Evolutionary conservation across 345 rosid species (phyloP).

Genomic region (Populus alba): DNA sequence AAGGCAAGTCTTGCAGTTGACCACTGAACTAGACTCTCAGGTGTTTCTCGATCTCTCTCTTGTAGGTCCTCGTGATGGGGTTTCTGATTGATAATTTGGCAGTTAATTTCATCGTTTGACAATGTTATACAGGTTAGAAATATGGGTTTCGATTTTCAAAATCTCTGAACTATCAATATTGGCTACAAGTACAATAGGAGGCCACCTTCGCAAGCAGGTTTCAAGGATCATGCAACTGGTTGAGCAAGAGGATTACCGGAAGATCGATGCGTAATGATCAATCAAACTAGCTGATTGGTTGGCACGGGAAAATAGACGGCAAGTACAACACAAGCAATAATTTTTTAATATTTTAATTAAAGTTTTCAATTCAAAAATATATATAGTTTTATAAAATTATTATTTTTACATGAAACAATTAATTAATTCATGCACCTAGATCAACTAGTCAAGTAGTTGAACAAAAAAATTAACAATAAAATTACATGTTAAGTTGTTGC

Average conservation of each 20-base stretch:
- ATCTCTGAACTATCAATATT: neutral
- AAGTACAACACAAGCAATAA: no score
- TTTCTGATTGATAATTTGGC: neutral
- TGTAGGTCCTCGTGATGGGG: neutral
- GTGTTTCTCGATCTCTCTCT: neutral
- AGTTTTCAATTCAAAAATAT: no score
- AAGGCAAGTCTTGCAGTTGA: no score
- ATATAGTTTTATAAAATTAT: no score
- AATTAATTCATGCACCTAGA: rapidly evolving
- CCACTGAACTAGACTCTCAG: no score
- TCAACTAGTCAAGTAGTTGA: rapidly evolving
- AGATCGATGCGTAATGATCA: no score
- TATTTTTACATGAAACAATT: no score
- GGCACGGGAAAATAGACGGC: rapidly evolving
- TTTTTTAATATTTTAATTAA: no score
- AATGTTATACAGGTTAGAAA: neutral
- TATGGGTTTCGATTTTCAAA: no score
- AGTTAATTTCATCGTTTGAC: neutral
- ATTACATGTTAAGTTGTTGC: rapidly evolving
- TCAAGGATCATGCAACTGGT: neutral
- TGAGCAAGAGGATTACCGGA: no score
- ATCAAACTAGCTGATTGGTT: no score
- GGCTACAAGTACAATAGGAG: neutral
- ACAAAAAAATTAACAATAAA: rapidly evolving
- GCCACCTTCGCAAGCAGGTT: neutral